These are phyloP conservation scores for Clonostachys sp. DNA, from an alignment of 2,329 filamentous ascomycete genomes.

Conservation along the genomic window DNA sequence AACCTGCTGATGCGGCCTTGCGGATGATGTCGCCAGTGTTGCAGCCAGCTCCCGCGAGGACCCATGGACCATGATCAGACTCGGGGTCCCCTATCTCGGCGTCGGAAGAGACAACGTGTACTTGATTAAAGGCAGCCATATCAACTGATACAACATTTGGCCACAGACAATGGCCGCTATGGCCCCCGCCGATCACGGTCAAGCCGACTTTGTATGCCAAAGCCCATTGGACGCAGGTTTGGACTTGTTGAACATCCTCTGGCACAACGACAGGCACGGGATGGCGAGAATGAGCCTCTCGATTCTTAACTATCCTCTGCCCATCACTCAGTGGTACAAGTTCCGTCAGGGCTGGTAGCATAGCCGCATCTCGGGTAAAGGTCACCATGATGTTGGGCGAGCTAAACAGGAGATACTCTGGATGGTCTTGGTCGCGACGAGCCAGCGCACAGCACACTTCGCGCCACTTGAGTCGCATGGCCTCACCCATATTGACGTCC, in stretches of 20 bases:
- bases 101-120: constrained; percentile 31
- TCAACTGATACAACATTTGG: constrained; percentile 50
- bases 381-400: constrained; percentile 42
- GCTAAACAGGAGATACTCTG: constrained; percentile 38
- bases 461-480: constrained; percentile 37
- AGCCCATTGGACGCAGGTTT: constrained; percentile 53
- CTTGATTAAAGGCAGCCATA: constrained; percentile 49
- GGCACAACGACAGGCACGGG: constrained; percentile 41
- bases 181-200: constrained; percentile 52
- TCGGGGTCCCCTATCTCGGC: constrained; percentile 9
- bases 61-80: constrained; percentile 17
- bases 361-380: constrained; percentile 41
- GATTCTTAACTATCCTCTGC: constrained; percentile 39
- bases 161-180: constrained; percentile 54
- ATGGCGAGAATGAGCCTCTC: constrained; percentile 37
- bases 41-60: constrained; percentile 52
- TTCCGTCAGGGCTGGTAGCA: constrained; percentile 32
- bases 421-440: constrained; percentile 24
- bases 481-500: constrained; percentile 18
- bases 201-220: constrained; percentile 35
- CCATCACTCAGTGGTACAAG: constrained; percentile 28
- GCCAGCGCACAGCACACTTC: constrained; percentile 43
- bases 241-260: constrained; percentile 39
- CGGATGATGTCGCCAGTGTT: constrained; percentile 48
- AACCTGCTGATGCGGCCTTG: constrained; percentile 34